Conservation (phyloP, 306 rosid genomes). For the Carpinus viminea region DNA sequence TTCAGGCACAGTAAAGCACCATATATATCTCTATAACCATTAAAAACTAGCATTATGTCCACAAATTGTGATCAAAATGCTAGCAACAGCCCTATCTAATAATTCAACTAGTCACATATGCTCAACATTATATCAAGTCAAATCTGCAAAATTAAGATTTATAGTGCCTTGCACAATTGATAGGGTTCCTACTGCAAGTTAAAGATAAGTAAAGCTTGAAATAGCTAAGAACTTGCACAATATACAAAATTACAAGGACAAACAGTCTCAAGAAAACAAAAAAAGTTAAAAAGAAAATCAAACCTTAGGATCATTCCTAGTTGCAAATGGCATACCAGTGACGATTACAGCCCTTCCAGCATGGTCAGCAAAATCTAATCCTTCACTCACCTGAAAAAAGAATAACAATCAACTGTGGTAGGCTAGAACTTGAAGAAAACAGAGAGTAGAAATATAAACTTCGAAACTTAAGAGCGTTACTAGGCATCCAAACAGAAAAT, state of each 20-base stretch:
- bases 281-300: constrained; percentile 18
- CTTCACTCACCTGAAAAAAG: constrained; percentile 85
- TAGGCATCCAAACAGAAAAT: constrained; percentile 4
- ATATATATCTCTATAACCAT: not conserved
- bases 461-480: not conserved
- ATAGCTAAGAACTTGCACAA: constrained; percentile 14
- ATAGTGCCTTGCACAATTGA: not conserved
- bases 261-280: constrained; percentile 14
- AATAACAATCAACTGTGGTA: constrained; percentile 20
- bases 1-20: not conserved
- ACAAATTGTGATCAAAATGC: not conserved
- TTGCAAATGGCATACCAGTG: constrained; percentile 91
- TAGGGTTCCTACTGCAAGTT: not conserved
- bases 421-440: constrained; percentile 21
- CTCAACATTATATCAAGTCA: not conserved
- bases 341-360: constrained; percentile 95
- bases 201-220: not conserved
- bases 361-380: constrained; percentile 94
- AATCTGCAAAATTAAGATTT: not conserved
- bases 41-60: not conserved
- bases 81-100: not conserved
- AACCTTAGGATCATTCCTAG: constrained; percentile 87
- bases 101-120: not conserved
- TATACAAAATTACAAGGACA: constrained; percentile 15
- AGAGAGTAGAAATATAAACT: not conserved